Percentiles rank a stretch among this genome's conserved stretches.
phyloP scores from a whole-genome alignment of 768 basidiomycete species.

The Russula abietina region DNA sequence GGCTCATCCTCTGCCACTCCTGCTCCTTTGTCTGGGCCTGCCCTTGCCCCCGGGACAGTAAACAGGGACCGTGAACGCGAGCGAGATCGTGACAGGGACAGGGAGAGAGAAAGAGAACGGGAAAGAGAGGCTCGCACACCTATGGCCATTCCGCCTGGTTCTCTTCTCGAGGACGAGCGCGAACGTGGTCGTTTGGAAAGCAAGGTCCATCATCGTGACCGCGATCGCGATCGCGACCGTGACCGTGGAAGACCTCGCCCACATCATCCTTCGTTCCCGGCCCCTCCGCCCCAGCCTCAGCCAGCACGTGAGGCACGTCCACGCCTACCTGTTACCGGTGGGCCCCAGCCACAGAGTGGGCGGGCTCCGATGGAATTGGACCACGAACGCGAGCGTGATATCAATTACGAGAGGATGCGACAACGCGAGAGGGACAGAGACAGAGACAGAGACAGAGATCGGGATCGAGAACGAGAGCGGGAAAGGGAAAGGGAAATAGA shows the following conservation, averaged over 20 bases:
- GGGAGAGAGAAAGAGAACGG: conserved; percentile 21
- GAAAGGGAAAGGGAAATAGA: conserved; percentile 24
- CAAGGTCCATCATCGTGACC: conserved; percentile 13
- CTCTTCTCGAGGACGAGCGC: conserved; percentile 23
- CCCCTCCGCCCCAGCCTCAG: conserved; percentile 11
- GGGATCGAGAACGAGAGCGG: conserved; percentile 23
- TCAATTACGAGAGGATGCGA: conserved; percentile 30
- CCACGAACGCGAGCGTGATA: conserved; percentile 28
- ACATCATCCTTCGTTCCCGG: conserved; percentile 16
- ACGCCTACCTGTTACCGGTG: conserved; percentile 8
- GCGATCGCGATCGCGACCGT: conserved; percentile 24
- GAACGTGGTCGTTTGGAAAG: conserved; percentile 24
- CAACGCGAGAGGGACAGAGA: conserved; percentile 24
- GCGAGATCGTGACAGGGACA: conserved; percentile 23
- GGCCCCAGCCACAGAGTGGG: conserved; percentile 21
- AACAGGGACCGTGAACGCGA: conserved; percentile 19
- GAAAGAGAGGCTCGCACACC: conserved; percentile 4
- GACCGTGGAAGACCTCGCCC: conserved; percentile 28
- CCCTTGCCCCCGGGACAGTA: conserved; percentile 6
- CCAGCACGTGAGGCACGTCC: conserved; percentile 17
- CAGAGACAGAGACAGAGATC: conserved; percentile 16
- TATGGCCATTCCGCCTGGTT: conserved; percentile 11
- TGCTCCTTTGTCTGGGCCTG: conserved; percentile 16
- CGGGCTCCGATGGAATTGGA: conserved; percentile 30
- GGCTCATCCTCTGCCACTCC: conserved; percentile 16